Conservation (phyloP, 1,284 basidiomycete genomes). For the Boletus semigastroideus region DNA sequence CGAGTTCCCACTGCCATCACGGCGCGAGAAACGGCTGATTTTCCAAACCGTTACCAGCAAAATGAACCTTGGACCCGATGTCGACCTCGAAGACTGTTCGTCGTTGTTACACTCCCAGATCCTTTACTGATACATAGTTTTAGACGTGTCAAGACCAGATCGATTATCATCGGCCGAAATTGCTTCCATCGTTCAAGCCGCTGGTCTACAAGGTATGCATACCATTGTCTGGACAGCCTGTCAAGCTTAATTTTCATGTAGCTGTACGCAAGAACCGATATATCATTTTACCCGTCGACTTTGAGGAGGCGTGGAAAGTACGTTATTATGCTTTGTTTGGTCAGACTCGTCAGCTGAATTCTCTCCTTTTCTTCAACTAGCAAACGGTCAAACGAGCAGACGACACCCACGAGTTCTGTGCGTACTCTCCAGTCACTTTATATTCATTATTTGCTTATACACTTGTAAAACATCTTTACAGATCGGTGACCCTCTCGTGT, state of each 20-base stretch:
- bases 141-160: conserved; percentile 96
- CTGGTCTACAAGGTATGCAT: conserved; percentile 87
- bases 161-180: conserved; percentile 96
- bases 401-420: conserved; percentile 96
- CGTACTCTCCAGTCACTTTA: conserved; percentile 32
- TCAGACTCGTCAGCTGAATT: conserved; percentile 36
- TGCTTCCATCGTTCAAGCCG: conserved; percentile 93
- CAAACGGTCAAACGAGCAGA: conserved; percentile 93
- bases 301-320: conserved; percentile 99
- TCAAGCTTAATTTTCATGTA: conserved; percentile 33
- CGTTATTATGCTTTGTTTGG: conserved; percentile 53
- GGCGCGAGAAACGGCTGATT: conserved; percentile 95
- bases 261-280: conserved; percentile 98
- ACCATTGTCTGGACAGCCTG: neutral
- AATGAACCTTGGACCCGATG: conserved; percentile 98
- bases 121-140: conserved; percentile 11
- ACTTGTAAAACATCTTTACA: conserved; percentile 3
- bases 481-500: conserved; percentile 30
- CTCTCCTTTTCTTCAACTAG: conserved; percentile 45
- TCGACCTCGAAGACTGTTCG: conserved; percentile 97
- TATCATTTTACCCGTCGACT: conserved; percentile 95
- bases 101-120: conserved; percentile 10
- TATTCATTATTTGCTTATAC: neutral
- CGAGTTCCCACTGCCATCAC: conserved; percentile 94
- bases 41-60: conserved; percentile 98